Evolutionary conservation across 2,329 filamentous ascomycete genomes (phyloP), one percentile per base, ranked within the genome.

Genomic region (Nemania sp.): DNA sequence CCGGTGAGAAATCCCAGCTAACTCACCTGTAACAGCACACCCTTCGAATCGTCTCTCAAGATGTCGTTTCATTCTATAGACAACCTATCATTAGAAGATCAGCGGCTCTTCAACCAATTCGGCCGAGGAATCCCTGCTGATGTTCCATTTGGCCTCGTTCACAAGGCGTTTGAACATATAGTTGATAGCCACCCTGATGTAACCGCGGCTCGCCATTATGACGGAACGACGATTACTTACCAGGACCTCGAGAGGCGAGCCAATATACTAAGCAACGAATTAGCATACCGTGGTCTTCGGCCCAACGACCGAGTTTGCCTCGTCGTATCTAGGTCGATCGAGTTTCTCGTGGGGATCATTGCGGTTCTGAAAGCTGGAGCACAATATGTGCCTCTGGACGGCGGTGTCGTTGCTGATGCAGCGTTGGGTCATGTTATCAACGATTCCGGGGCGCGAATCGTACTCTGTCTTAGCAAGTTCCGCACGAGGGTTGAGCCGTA

Each of bases 301-400:
- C 77, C 78, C 21, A 73, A 76, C 5, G 79, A 84, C 65, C 75
- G 80, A 39, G 76, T 86, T 5, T 81, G 81, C n/a, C 75, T 86
- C 25, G 78, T 86, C n/a, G 80, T 81, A 58, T 81, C 80, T 60
- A 77, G 84, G 13, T 80, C 82, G 40, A 72, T 83, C 49, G 82
- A 84, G 64, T 84, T 87, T 82, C 73, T 86, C 6, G 76, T 85
- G 51, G 83, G 80, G 18, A 85, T 86, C 50, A 75, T 84, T 57
- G 83, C 82, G 2, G 76, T 86, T 17, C 73, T 87, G 35, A 83
- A 83, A 57, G 80, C 80, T 49, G 83, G 84, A 18, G 84, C 80
- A 13, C 83, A 87, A 64, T 87, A 87, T 67, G 78, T 86, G 5
- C 84, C 84, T 2, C 76, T 87, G 2, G 85, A 87, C 62, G 83